Evolutionary conservation across 805 yeast genomes (phyloP).

Genomic region (Starmerella ratchasimensis): DNA sequence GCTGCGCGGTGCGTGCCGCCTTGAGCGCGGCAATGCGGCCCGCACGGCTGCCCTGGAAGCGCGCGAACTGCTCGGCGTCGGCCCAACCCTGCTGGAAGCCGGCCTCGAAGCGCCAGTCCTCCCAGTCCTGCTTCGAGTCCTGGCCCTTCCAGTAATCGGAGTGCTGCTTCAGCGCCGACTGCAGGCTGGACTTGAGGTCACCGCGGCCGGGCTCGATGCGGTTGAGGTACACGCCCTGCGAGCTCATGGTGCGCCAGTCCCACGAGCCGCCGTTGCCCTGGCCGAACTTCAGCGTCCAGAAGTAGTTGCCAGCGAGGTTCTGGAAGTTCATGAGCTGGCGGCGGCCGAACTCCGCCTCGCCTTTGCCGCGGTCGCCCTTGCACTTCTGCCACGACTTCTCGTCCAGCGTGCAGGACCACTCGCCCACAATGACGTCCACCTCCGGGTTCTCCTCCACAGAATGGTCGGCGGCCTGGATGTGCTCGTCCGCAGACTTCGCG

Average conservation of each 20-base stretch:
- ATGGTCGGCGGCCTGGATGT: constrained; percentile 31
- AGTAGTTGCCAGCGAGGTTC: constrained; percentile 53
- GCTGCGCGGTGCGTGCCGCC: constrained; percentile 46
- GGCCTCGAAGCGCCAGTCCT: constrained; percentile 67
- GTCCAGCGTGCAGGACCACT: constrained; percentile 78
- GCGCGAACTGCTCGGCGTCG: constrained; percentile 57
- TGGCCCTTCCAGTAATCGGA: constrained; percentile 52
- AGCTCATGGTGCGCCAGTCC: constrained; percentile 68
- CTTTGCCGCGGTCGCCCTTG: constrained; percentile 36
- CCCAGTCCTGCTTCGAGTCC: constrained; percentile 47
- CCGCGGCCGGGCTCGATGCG: constrained; percentile 8
- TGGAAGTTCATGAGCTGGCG: constrained; percentile 37
- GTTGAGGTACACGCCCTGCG: constrained; percentile 10
- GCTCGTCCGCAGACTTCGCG: constrained; percentile 46
- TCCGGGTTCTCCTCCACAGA: constrained; percentile 14
- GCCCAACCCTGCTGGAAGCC: constrained; percentile 67
- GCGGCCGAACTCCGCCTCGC: constrained; percentile 50
- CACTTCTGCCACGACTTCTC: constrained; percentile 54
- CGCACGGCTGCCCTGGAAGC: constrained; percentile 51
- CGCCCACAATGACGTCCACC: constrained; percentile 73
- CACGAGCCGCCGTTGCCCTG: constrained; percentile 93
- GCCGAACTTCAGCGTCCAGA: constrained; percentile 84
- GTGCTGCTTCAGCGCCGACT: constrained; percentile 36
- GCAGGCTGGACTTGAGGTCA: constrained; percentile 23
- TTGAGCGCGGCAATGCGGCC: constrained; percentile 70